Percentiles rank a stretch among this genome's conserved stretches.
These are phyloP conservation scores for Phialemoniopsis sp. DNA, from an alignment of 2,329 filamentous ascomycete species.

Conservation along the genomic window DNA sequence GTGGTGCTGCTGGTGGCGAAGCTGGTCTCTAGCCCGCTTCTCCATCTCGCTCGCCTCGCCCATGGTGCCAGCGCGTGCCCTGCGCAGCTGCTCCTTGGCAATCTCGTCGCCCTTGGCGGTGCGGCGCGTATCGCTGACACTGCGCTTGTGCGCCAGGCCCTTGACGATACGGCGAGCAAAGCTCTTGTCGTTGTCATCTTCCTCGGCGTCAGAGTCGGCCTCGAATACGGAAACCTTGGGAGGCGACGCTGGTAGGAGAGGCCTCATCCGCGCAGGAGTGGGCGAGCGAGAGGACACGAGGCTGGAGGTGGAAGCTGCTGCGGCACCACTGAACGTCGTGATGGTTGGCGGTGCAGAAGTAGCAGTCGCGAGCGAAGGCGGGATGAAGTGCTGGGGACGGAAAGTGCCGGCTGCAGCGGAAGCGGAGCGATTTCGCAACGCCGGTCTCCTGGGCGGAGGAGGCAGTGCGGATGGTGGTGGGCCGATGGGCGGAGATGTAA, in stretches of 20 bases:
- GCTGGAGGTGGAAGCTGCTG: too few relatives aligned
- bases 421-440: too few relatives aligned
- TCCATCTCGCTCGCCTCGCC: background rate
- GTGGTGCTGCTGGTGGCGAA: constrained; percentile 7
- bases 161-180: background rate
- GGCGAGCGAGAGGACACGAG: too few relatives aligned
- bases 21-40: constrained; percentile 1
- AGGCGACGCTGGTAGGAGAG: too few relatives aligned
- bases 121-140: constrained; percentile 24
- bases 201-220: constrained; percentile 17
- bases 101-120: constrained; percentile 7
- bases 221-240: constrained; percentile 8
- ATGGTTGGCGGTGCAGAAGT: too few relatives aligned
- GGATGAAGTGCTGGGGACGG: too few relatives aligned
- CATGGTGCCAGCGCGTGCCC: constrained; percentile 5
- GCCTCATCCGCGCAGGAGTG: too few relatives aligned
- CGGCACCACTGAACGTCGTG: too few relatives aligned
- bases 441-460: too few relatives aligned
- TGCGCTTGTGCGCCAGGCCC: constrained; percentile 23
- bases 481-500: background rate
- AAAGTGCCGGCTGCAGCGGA: background rate
- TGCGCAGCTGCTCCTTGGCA: constrained; percentile 5
- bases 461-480: too few relatives aligned
- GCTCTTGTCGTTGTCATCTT: background rate
- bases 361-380: too few relatives aligned